Evolutionary conservation across 495 filamentous ascomycete species (phyloP).

Genomic region (Penicillium desertorum): DNA sequence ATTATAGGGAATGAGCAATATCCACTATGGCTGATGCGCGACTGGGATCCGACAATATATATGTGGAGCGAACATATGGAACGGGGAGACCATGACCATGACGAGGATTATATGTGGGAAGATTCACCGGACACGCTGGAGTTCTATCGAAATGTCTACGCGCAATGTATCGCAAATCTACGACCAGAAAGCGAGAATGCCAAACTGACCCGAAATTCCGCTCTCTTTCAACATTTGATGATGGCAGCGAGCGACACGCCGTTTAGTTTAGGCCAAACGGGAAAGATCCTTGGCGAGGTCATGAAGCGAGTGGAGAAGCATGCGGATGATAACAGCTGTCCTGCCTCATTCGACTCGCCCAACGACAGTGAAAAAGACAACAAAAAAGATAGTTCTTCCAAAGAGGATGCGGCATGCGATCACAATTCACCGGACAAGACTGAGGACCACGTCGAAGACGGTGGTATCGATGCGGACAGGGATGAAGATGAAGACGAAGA

Average conservation of each 20-base stretch:
- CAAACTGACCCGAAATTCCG: background rate
- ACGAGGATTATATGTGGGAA: background rate
- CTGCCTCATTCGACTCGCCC: background rate
- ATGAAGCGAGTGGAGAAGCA: background rate
- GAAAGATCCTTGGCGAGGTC: background rate
- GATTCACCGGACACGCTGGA: background rate
- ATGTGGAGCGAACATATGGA: background rate
- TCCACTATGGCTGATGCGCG: background rate
- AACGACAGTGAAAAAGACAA: background rate
- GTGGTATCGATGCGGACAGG: background rate
- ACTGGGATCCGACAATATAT: background rate
- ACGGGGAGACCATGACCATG: background rate
- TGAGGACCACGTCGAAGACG: background rate
- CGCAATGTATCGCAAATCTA: background rate
- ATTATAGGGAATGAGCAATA: background rate
- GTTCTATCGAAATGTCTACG: slow-evolving; percentile 2
- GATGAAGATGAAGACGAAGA: background rate
- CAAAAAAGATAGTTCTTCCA: background rate
- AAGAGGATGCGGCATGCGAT: background rate
- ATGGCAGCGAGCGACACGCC: background rate
- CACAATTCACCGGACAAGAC: background rate
- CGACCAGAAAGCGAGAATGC: background rate
- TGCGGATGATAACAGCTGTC: background rate
- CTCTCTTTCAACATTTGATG: background rate
- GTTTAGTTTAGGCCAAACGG: background rate